Conservation (phyloP, 1,284 basidiomycete genomes). For the Leccinum pallidistipes region DNA sequence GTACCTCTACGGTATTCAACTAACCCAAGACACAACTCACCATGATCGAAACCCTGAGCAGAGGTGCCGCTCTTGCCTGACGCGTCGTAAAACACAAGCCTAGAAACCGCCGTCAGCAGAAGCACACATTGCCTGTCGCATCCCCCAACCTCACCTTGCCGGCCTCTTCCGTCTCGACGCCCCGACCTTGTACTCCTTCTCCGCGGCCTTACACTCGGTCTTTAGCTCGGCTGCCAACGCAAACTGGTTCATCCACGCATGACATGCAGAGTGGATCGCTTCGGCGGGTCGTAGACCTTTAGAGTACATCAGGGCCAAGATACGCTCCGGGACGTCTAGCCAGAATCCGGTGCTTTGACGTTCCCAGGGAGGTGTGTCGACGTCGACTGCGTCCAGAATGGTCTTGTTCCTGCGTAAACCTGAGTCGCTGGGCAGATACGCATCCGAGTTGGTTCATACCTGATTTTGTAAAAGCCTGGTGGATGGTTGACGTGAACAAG, state of each 20-base stretch:
- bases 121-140: background rate
- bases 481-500: background rate
- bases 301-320: slow-evolving; percentile 52
- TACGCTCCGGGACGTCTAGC: slow-evolving; percentile 73
- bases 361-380: slow-evolving; percentile 80
- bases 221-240: slow-evolving; percentile 69
- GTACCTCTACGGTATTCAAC: background rate
- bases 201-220: slow-evolving; percentile 83
- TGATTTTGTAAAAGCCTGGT: slow-evolving; percentile 61
- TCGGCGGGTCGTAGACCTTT: slow-evolving; percentile 69
- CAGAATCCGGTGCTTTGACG: slow-evolving; percentile 80
- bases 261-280: slow-evolving; percentile 84
- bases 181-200: slow-evolving; percentile 73
- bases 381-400: slow-evolving; percentile 78
- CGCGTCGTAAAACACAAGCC: slow-evolving; percentile 83
- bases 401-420: slow-evolving; percentile 48
- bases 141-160: slow-evolving; percentile 59
- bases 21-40: slow-evolving; percentile 37
- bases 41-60: slow-evolving; percentile 82
- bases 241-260: slow-evolving; percentile 83
- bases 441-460: slow-evolving; percentile 37
- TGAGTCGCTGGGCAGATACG: background rate
- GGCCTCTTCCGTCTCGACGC: slow-evolving; percentile 71
- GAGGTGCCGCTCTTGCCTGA: slow-evolving; percentile 72
- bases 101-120: slow-evolving; percentile 27